Percentiles rank a stretch among this genome's conserved stretches.
Evolutionary conservation across 23 red algal species (phyloP).

Genomic region (Gracilariopsis chorda): DNA sequence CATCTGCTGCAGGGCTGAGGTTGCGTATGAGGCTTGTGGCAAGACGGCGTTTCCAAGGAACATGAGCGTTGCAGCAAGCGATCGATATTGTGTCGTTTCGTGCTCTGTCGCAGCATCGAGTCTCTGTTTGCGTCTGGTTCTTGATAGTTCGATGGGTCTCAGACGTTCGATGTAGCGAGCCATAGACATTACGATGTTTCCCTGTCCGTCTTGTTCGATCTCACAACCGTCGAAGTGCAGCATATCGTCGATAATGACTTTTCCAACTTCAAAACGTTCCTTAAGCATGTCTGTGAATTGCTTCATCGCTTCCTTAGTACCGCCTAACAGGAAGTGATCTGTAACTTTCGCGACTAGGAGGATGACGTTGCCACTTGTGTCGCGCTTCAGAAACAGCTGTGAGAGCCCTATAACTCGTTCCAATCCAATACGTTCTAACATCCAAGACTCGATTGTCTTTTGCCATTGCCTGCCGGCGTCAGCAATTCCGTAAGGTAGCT

Average conservation of each 20-base stretch:
- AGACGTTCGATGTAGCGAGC: neutral
- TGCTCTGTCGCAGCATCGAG: neutral
- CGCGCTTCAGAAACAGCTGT: neutral
- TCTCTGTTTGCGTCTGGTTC: constrained; percentile 5
- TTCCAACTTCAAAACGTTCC: neutral
- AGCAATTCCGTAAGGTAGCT: constrained; percentile 33
- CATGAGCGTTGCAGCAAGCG: neutral
- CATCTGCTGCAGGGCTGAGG: neutral
- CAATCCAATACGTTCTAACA: neutral
- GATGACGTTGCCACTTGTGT: neutral
- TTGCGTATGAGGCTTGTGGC: neutral
- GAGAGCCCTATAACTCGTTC: constrained; percentile 3
- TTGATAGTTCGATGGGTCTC: neutral
- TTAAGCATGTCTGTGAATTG: neutral
- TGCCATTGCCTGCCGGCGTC: constrained; percentile 31
- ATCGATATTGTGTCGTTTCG: neutral
- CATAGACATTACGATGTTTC: constrained; percentile 21
- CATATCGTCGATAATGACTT: neutral
- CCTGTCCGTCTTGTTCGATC: constrained; percentile 3
- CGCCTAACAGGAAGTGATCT: constrained; percentile 11
- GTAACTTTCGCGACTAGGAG: constrained; percentile 28
- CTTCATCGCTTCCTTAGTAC: neutral
- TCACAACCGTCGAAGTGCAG: constrained; percentile 30
- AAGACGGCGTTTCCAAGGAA: neutral
- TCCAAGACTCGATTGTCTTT: constrained; percentile 6